A percentile compares a stretch with the other conserved stretches of the same genome.
Evolutionary conservation across 371 early-diverging fungal genomes (phyloP).

Genomic region (Funneliformis caledonium): DNA sequence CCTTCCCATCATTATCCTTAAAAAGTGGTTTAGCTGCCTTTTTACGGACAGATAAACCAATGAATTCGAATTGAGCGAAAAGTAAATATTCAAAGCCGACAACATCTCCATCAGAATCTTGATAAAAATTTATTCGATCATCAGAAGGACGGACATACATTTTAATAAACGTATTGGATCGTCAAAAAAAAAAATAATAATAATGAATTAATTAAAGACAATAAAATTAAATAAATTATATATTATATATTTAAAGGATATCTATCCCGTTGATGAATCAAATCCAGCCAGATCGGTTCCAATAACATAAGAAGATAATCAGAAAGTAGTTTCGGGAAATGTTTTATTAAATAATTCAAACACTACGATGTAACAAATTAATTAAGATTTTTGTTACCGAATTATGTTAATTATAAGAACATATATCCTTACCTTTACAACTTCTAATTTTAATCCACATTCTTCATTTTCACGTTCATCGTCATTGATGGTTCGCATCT

Average conservation of each 20-base stretch:
- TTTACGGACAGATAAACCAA: slow-evolving; percentile 61
- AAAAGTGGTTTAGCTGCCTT: slow-evolving; percentile 49
- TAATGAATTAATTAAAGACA: background rate
- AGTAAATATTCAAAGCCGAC: slow-evolving; percentile 74
- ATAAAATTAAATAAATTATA: background rate
- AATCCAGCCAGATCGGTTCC: slow-evolving; percentile 50
- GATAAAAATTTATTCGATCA: slow-evolving; percentile 55
- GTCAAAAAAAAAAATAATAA: background rate
- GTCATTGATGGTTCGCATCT: slow-evolving; percentile 57
- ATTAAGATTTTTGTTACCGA: background rate
- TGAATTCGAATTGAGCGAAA: slow-evolving; percentile 73
- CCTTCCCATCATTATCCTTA: slow-evolving; percentile 50
- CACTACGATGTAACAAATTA: background rate
- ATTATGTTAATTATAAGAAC: background rate
- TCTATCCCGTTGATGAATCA: slow-evolving; percentile 41
- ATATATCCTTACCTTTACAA: slow-evolving; percentile 57
- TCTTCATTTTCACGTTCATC: slow-evolving; percentile 57
- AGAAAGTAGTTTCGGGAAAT: slow-evolving; percentile 45
- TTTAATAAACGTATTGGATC: slow-evolving; percentile 30
- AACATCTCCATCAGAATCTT: slow-evolving; percentile 80
- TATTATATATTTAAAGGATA: slow-evolving; percentile 32
- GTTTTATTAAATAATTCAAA: slow-evolving; percentile 38
- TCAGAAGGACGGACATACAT: slow-evolving; percentile 66
- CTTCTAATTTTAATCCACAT: slow-evolving; percentile 74
- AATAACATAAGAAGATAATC: slow-evolving; percentile 43